Evolutionary conservation across 345 rosid species (phyloP), one percentile per base, ranked within the genome.

Genomic region (Anacardium occidentale): DNA sequence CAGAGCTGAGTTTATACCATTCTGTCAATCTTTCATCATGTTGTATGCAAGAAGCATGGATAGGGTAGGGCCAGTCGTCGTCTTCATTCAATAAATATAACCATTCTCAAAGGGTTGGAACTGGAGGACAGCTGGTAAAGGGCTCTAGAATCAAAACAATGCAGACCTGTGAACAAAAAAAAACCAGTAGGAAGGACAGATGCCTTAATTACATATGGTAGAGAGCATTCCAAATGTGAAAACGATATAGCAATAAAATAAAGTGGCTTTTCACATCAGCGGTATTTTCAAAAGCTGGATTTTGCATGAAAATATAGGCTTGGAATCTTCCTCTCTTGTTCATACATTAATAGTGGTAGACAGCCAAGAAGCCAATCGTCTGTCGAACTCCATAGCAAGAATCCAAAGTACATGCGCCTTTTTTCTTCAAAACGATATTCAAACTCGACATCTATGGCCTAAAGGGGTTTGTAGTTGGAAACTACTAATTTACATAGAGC

Each of bases 71-170:
- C 32, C 3, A 29, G 32, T 29, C 32, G 32, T 3, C 32, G 32
- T 29, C 32, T 29, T 34, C 4, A 0, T 34, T 34, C 7, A 34
- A 34, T 34, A 3, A 3, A 37, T 37, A 37, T n/a, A 13, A 54
- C 47, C 21, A 69, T 14, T 56, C 25, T 5, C 14, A 37, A 22
- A 34, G 40, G 14, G 13, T 54, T 32, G 56, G 21, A 18, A 44
- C 17, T 44, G 58, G 22, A 42, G 1, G 55, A 72, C 80, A 73
- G 74, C 83, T 69, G 80, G 75, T 64, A 63, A 68, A 42, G 64
- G 48, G 69, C 79, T 72, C 68, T 1, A 12, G 13, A 10, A 52
- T 10, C 70, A 40, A 67, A 22, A 56, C 20, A 24, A 42, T 22
- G 25, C 21, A 45, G 62, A 61, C 45, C 62, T 10, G 25, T 2